Evolutionary conservation across 306 rosid species (phyloP).

Genomic region (Lablab purpureus): DNA sequence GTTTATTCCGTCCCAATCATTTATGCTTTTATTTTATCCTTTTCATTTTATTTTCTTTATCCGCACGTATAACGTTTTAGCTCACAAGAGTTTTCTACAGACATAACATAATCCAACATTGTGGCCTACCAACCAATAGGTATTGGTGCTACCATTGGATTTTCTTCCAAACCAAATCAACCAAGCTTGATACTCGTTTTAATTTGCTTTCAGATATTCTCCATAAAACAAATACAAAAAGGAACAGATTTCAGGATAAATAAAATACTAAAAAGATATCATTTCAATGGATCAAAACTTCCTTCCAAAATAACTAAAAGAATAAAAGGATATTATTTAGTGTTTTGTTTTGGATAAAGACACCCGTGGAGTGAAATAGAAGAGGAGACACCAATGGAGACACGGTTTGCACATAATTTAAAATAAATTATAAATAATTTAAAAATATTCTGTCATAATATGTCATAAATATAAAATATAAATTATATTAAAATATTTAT

Average conservation of each 20-base stretch:
- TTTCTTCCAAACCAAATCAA: conserved; percentile 43
- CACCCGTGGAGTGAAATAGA: too few species aligned
- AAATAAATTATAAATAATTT: too few species aligned
- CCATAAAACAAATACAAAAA: neutral
- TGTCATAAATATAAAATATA: too few species aligned
- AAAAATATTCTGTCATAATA: too few species aligned
- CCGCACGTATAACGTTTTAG: neutral
- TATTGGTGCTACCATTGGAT: conserved; percentile 44
- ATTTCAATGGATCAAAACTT: neutral
- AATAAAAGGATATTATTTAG: too few species aligned
- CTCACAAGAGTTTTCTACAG: neutral
- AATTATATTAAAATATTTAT: too few species aligned
- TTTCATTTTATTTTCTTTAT: neutral
- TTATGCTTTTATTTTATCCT: neutral
- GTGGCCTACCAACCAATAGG: conserved; percentile 48
- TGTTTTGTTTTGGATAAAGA: too few species aligned
- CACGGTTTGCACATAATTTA: too few species aligned
- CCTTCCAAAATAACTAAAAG: neutral
- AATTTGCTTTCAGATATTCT: neutral
- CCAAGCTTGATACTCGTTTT: conserved; percentile 40
- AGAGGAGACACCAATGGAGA: too few species aligned
- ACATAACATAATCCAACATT: neutral
- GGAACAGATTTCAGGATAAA: neutral
- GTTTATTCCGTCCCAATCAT: neutral
- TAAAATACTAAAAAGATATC: neutral